Base-by-base conservation (phyloP, 2,329 filamentous ascomycete genomes). In the Byssoonygena ceratinophila region DNA sequence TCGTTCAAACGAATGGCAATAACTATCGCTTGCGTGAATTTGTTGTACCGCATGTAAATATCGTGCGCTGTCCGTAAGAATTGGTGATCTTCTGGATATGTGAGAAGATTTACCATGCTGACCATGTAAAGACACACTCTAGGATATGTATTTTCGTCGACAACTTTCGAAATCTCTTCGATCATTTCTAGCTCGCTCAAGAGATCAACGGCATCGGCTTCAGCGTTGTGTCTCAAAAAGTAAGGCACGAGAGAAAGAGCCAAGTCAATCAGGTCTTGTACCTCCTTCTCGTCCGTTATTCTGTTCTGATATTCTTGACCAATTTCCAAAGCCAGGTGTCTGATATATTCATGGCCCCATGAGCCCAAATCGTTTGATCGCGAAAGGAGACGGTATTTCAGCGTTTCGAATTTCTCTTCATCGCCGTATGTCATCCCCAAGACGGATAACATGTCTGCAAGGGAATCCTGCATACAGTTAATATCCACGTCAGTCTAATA, bases 391-490 rank as follows among this genome's bases (percentile, higher is more conserved):
- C 92, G 83, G 75, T 92, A 98, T 73, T 95, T 97, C 63, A 98
- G 80, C 46, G 92, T 96, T 69, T 98, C 92, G 71, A 94, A 82
- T 68, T 88, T 83, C 64, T 95, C 88, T 71, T 97, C 92, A 65
- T 97, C 91, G 46, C 91, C 95, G 68, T 91, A 96, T 51, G 92
- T 98, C 92, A 98, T 98, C 57, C 91, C 92, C 61, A 98, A 85
- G 46, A 98, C 92, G 12, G 92, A 98, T 48, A 98, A 76, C 61
- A 95, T 92, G 72, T 98, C 94, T 43, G 92, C 94, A 59, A 98
- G 76, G 2, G 89, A 80, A 66, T 80, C 74, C 77, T 81, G 61
- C 14, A 53, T n/a, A 36, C 1, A 2, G 37, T 53, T 45, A 48
- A 39, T 49, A 45, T 51, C n/a, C 14, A 18, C n/a, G 6, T 18